Percentiles rank a stretch among this genome's conserved stretches.
These are phyloP conservation scores for Millerozyma acaciae DNA, from an alignment of 805 yeast species.

Conservation along the genomic window DNA sequence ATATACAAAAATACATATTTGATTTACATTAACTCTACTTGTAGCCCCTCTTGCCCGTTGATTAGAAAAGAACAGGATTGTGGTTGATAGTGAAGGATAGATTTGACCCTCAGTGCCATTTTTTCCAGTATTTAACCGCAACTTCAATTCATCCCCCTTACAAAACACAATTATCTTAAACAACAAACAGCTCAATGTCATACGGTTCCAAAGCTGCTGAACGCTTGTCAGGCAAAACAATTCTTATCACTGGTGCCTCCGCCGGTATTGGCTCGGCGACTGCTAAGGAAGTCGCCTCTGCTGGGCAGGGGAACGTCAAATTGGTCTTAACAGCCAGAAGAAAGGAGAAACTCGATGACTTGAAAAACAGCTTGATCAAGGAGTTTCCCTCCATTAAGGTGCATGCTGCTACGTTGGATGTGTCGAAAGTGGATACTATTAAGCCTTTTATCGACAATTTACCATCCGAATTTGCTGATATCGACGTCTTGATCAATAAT, in stretches of 20 bases:
- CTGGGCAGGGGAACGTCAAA: constrained; percentile 66
- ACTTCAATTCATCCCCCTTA: too few relatives aligned
- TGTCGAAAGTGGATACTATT: constrained; percentile 37
- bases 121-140: too few relatives aligned
- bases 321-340: constrained; percentile 79
- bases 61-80: too few relatives aligned
- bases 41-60: too few relatives aligned
- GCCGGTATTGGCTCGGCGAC: constrained; percentile 95
- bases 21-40: constrained; percentile 5
- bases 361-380: constrained; percentile 43
- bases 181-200: constrained; percentile 43
- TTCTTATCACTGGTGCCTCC: constrained; percentile 93
- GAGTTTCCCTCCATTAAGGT: constrained; percentile 50
- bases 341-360: constrained; percentile 50
- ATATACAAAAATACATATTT: constrained; percentile 9
- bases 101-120: too few relatives aligned
- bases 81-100: too few relatives aligned
- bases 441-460: constrained; percentile 49
- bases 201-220: constrained; percentile 72
- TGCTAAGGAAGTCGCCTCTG: constrained; percentile 79
- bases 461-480: constrained; percentile 57
- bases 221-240: constrained; percentile 73
- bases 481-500: constrained; percentile 67
- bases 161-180: too few relatives aligned
- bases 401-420: constrained; percentile 54